Evolutionary conservation across 306 rosid species (phyloP).

Genomic region (Vicia faba): DNA sequence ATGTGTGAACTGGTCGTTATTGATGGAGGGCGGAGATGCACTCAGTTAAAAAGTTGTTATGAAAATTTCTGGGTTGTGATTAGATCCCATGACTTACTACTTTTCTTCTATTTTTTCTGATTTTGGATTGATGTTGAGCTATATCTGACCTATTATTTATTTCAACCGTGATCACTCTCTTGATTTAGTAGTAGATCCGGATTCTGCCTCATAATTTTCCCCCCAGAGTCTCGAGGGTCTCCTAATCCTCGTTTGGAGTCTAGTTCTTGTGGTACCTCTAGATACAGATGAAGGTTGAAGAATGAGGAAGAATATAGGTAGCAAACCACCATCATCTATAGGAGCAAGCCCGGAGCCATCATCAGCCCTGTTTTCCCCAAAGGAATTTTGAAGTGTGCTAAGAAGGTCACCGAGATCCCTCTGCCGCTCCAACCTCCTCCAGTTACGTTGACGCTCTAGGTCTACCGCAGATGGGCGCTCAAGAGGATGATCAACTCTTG

Average conservation of each 20-base stretch:
- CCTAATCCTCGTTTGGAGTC: conserved; percentile 78
- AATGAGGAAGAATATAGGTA: conserved; percentile 84
- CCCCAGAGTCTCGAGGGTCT: conserved; percentile 83
- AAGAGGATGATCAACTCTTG: conserved; percentile 84
- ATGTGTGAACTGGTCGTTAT: too few relatives aligned
- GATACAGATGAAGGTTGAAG: conserved; percentile 82
- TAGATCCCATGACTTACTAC: too few relatives aligned
- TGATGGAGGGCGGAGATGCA: too few relatives aligned
- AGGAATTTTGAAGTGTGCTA: conserved; percentile 84
- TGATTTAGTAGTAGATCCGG: conserved; percentile 71
- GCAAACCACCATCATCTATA: conserved; percentile 79
- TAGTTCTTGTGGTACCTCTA: conserved; percentile 62
- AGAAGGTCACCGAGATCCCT: conserved; percentile 94
- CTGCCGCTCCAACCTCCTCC: conserved; percentile 96
- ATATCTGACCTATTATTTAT: too few relatives aligned
- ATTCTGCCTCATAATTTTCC: conserved; percentile 75
- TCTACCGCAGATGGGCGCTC: conserved; percentile 91
- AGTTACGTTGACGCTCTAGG: conserved; percentile 83
- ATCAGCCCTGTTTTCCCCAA: conserved; percentile 77
- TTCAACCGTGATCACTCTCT: too few relatives aligned
- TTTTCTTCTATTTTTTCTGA: too few relatives aligned
- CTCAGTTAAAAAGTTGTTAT: too few relatives aligned
- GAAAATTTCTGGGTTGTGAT: too few relatives aligned
- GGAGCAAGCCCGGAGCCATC: conserved; percentile 63
- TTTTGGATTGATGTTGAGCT: too few relatives aligned